Evolutionary conservation across 106 monocot species (phyloP), one percentile per base, ranked within the genome.

Genomic region (Phalaenopsis aphrodite): DNA sequence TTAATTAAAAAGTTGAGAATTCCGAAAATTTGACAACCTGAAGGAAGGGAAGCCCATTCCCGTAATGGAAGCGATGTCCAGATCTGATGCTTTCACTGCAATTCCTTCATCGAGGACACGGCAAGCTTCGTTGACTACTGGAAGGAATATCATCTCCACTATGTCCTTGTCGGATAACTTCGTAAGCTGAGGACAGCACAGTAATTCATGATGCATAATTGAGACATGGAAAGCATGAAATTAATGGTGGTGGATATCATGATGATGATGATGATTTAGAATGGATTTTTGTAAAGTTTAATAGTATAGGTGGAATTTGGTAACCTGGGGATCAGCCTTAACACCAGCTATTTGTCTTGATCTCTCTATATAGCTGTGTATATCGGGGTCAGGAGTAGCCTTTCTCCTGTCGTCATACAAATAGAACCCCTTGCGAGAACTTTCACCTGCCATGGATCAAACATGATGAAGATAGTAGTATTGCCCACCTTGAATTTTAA

Each of bases 41-140:
- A 90, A 93, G 75, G 96, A 84, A 49, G 96, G 96, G 75, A 96
- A 96, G 0, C 96, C 96, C 96, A 96, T 96, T 85, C 96, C 96
- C 84, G 93, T 91, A 78, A 96, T 86, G 36, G 93, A 85, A 37
- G 96, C 96, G 71, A 96, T 87, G 37, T 96, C 96, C 4, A 96
- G 93, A 78, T 96, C 96, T 19, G 96, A 93, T 84, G 96, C 85
- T 82, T 96, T 96, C 52, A 90, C 90, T 72, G 91, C 89, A 79
- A 96, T 92, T 48, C 96, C 93, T 74, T 96, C 93, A 24, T 91
- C 93, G 4, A 96, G 88, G 2, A 96, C 96, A 37, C 96, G 91
- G 68, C 93, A 93, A 4, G 96, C 96, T 81, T 96, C 96, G 64
- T 96, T 96, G 6, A 96, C 93, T 3, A 96, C 96, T 18, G 96